Evolutionary conservation across 768 basidiomycete genomes (phyloP).

Genomic region (Collybia nuda): DNA sequence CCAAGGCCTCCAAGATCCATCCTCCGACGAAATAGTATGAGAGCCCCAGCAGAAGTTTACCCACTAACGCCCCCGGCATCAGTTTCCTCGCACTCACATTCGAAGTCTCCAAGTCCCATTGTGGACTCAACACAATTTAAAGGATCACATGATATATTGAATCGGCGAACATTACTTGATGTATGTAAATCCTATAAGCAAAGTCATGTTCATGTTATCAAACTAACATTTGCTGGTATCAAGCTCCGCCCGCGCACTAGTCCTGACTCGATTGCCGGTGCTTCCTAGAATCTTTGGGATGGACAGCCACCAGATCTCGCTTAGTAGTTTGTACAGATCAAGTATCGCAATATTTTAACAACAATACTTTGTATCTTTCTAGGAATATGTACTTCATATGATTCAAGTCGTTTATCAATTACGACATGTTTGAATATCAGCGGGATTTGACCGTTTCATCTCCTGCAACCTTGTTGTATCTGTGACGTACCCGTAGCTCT

Average conservation of each 20-base stretch:
- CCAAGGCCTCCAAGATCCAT: constrained; percentile 22
- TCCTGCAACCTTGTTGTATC: constrained; percentile 29
- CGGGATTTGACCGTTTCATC: neutral
- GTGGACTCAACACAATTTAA: constrained; percentile 9
- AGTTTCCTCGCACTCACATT: constrained; percentile 29
- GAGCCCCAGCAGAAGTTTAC: constrained; percentile 25
- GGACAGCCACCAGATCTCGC: too few relatives aligned
- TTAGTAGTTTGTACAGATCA: too few relatives aligned
- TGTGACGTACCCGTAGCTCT: constrained; percentile 57
- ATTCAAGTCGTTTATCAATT: too few relatives aligned
- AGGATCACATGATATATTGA: constrained; percentile 13
- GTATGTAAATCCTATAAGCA: constrained; percentile 21
- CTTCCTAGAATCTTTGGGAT: neutral
- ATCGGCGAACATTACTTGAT: constrained; percentile 35
- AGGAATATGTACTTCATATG: too few relatives aligned
- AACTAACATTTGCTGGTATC: constrained; percentile 2
- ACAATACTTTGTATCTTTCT: too few relatives aligned
- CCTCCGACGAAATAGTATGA: constrained; percentile 19
- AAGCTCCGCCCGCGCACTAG: constrained; percentile 26
- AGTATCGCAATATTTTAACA: too few relatives aligned
- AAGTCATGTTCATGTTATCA: neutral
- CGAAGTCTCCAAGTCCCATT: constrained; percentile 25
- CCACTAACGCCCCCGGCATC: constrained; percentile 43
- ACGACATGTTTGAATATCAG: too few relatives aligned
- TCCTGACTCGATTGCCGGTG: constrained; percentile 5